Base-by-base conservation (phyloP, 2,329 filamentous ascomycete genomes). In the Coleophoma crateriformis region DNA sequence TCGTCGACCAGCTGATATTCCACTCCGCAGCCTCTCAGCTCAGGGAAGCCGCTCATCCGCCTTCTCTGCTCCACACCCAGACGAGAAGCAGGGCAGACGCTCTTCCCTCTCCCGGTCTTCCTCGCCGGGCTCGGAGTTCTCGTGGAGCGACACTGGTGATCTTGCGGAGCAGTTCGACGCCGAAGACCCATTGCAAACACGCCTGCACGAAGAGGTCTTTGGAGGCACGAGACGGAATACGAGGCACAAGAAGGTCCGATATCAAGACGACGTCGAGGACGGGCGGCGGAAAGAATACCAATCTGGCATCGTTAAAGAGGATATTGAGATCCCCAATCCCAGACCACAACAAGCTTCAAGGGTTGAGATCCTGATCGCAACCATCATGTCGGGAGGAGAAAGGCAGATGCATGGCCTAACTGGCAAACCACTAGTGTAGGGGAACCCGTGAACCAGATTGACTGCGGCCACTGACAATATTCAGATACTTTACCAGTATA, bases 101-200 rank as follows among this genome's bases (percentile, higher is more conserved):
- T 66, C 67, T 62, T 69, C 69, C 64, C 68, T 71, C 59, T 67
- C 67, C 65, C 78, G 74, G 58, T 81, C 79, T 63, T 78, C 77
- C 50, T 82, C 79, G 56, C 74, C 68, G 53, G 76, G 76, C 67
- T 87, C 82, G 53, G 82, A 86, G 62, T 88, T 88, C 68, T 89
- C 85, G 61, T 96, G 90, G 90, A 91, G 88, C 65, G 90, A 96
- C 69, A 96, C 92, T 41, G 92, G 90, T 64, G 94, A 97, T 71
- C 82, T 97, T 62, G 90, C 89, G 64, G 92, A 96, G 73, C 92
- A 95, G 77, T 78, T 91, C 63, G 85, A 88, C 74, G 83, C 84
- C 64, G 83, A 92, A 70, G 89, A 96, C 67, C 88, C 90, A 52
- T 77, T 95, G 59, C 84, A 81, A 60, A 80, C 83, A 60, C 84